A percentile compares a stretch with the other conserved stretches of the same genome.
These are phyloP conservation scores for Adiantum capillusveneris DNA, from an alignment of 75 land plant genomes.

Conservation along the genomic window DNA sequence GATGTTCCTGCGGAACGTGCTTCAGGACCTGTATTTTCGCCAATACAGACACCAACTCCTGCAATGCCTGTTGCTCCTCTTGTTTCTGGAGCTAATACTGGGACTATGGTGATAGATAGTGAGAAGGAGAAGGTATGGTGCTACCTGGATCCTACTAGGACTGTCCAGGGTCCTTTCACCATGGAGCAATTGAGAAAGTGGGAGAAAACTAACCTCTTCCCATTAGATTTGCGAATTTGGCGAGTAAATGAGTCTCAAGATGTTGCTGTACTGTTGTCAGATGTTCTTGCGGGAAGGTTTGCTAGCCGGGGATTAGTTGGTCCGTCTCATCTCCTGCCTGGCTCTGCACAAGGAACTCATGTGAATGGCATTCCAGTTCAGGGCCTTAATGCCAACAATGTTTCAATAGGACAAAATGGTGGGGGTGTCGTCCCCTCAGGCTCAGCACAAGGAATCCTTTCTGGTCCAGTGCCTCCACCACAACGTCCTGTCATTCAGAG, in stretches of 20 bases:
- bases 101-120: conserved; percentile 8
- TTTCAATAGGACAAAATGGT: neutral
- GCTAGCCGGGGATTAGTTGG: neutral
- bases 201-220: conserved; percentile 74
- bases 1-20: neutral
- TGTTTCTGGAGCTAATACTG: neutral
- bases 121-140: conserved; percentile 86
- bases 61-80: neutral
- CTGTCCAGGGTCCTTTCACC: conserved; percentile 90
- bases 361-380: conserved; percentile 2
- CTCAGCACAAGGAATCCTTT: neutral
- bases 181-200: conserved; percentile 87
- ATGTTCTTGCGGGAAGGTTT: conserved; percentile 62
- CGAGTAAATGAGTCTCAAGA: conserved; percentile 41
- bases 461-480: neutral
- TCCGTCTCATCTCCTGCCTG: neutral
- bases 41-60: neutral
- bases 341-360: neutral
- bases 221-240: conserved; percentile 69
- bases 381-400: neutral
- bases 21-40: conserved; percentile 1
- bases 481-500: neutral
- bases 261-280: conserved; percentile 51
- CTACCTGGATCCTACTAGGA: conserved; percentile 81
- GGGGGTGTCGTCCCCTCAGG: neutral